Evolutionary conservation across 305 asterid species (phyloP), one percentile per base, ranked within the genome.

Genomic region (Ruellia speciosa): DNA sequence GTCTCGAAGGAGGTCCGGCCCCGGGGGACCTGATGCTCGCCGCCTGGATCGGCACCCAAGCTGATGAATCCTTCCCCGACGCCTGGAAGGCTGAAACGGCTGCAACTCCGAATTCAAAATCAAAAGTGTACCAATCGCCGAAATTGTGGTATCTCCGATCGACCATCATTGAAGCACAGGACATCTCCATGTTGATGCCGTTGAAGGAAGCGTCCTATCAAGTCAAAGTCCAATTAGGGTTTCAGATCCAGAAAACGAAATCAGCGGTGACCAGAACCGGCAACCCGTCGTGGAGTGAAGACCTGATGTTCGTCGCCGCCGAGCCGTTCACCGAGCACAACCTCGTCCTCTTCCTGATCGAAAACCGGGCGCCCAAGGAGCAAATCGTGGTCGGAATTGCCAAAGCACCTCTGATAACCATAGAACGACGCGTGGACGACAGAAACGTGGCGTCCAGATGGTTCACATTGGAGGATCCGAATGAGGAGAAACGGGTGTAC

Each of bases 11-110:
- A 8, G 95, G 95, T 6, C 95, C 90, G 52, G 97, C 92, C 60
- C 79, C 80, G n/a, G 94, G 95, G 8, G 95, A 88, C 71, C 79
- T 86, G 49, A 86, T 88, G 95, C 92, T 88, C 6, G 95, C 97
- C 72, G 73, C 97, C 16, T 88, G 97, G 97, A 67, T 84, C 0
- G 97, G 97, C 3, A 86, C 97, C 6, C 97, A 86, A 49, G 92
- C 94, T 7, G 97, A 88, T 58, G 97, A 88, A 49, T 88, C 97
- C 2, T 88, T 88, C 18, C 82, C 94, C 0, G 94, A 88, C n/a
- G 92, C 97, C 5, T 88, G 95, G 97, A 88, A 88, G 74, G 73
- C 86, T 4, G 97, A 86, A 28, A 77, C 85, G 0, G 79, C 82
- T 0, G 80, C 81, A 31, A 75, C 78, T 61, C 85, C 92, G 0